Base-by-base conservation (phyloP, 345 rosid genomes). In the Microthlaspi erraticum region DNA sequence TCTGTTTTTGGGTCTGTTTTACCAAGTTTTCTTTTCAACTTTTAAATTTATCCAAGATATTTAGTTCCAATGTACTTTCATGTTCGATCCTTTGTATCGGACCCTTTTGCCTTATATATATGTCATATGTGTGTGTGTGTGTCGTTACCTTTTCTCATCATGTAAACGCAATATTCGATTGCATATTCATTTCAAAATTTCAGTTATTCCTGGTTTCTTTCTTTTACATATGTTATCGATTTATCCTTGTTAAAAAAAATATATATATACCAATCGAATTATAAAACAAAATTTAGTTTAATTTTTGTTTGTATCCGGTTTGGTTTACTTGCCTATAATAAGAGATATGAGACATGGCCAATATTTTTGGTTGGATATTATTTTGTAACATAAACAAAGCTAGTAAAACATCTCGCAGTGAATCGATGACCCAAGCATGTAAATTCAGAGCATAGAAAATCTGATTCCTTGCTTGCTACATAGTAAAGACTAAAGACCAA, bases 21-120 rank as follows among this genome's bases (percentile, higher is more conserved):
- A 20, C 36, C n/a, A 44, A 42, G 36, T 62, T 54, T 44, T 11
- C 55, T 17, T 37, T 13, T 8, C 6, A 8, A 14, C 7, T 29
- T 32, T 34, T 49, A 56, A 54, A 46, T 38, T 38, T 19, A 49
- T 26, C 17, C 36, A 50, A 26, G 17, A 37, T 48, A 42, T 32
- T 49, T 26, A 6, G 8, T 20, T 48, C 1, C 7, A 32, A 9
- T 71, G 34, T 32, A 51, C 33, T 36, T 43, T 38, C 41, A 29
- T 12, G 45, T 60, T 44, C 44, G 13, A 51, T 51, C 34, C 52
- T 73, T 67, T 53, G 10, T 38, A 16, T 52, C 42, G 48, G 41
- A 66, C 55, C 64, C 64, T 68, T 75, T 67, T 42, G 64, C 50
- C 52, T 34, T 36, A 12, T n/a, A n/a, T n/a, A n/a, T 26, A 26